Base-by-base conservation (phyloP, 345 rosid species). In the Rhizophora mangle region DNA sequence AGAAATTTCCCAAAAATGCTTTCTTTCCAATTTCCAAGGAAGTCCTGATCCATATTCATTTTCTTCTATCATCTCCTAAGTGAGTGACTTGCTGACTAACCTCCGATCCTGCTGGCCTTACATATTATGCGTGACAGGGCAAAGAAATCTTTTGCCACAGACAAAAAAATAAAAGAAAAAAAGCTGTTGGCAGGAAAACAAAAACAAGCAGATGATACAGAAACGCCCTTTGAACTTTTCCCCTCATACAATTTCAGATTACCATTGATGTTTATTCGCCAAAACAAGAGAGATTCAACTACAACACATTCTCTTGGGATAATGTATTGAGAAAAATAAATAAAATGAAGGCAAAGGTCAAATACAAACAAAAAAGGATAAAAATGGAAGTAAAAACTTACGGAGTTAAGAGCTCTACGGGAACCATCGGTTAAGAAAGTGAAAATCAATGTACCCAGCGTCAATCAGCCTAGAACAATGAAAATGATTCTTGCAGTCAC, bases 351-450 rank as follows among this genome's bases (percentile, higher is more conserved):
- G 49, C 39, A 11, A 10, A 51, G 52, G 71, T 30, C 29, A 51
- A 24, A 62, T 27, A 46, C 10, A n/a, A 67, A n/a, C 27, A 13
- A 31, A 51, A 27, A 4, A 20, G 15, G 26, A 46, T 27, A 47
- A 18, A 66, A 55, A 57, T 32, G 55, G 53, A 20, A 34, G 10
- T 5, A 60, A 37, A 56, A 68, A 74, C 90, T 93, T 72, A 94
- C 96, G 93, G 98, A 63, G 88, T 86, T 3, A 84, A 63, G 34
- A 94, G 91, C 68, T 94, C 98, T 80, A 67, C 82, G 98, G 32
- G 89, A 83, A 68, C 98, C 97, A 78, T 87, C 81, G 47, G 96
- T 89, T 47, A 76, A 56, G 63, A 85, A 31, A 55, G 95, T 88
- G 81, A 84, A 91, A 69, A 85, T 20, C 79, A 94, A 78, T 75